phyloP scores from a whole-genome alignment of 1,284 basidiomycete species.

The Volvariella volvacea region DNA sequence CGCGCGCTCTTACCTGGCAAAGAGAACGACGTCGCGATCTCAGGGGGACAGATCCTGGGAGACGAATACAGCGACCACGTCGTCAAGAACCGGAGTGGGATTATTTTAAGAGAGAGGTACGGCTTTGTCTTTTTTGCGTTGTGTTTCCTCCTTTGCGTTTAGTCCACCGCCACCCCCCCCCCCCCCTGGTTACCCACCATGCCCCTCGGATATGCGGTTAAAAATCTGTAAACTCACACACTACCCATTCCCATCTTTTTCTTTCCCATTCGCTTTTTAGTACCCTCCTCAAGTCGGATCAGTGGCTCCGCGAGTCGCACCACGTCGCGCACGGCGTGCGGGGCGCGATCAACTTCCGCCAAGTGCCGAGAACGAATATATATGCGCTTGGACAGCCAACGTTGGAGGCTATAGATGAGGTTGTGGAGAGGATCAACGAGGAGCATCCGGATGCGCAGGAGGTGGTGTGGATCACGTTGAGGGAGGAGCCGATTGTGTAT shows the following conservation, averaged over 20 bases:
- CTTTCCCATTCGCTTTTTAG: too few relatives aligned
- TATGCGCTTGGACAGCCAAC: conserved; percentile 94
- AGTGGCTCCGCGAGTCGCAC: conserved; percentile 75
- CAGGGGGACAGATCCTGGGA: conserved; percentile 82
- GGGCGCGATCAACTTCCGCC: conserved; percentile 93
- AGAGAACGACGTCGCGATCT: conserved; percentile 70
- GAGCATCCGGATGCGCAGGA: conserved; percentile 55
- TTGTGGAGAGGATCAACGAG: conserved; percentile 64
- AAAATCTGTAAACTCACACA: too few relatives aligned
- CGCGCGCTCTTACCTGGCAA: conserved; percentile 54
- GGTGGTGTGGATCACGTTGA: conserved; percentile 88
- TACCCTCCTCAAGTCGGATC: conserved; percentile 86
- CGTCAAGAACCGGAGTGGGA: conserved; percentile 87
- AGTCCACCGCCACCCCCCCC: too few relatives aligned
- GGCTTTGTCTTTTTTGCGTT: conserved; percentile 15
- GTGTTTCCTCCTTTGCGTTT: conserved; percentile 3
- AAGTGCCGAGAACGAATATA: conserved; percentile 77
- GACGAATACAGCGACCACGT: conserved; percentile 95
- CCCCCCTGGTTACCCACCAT: too few relatives aligned
- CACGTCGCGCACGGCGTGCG: conserved; percentile 66
- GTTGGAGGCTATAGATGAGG: conserved; percentile 82
- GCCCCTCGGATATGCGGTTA: too few relatives aligned
- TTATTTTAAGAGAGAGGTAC: conserved; percentile 84
- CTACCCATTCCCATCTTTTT: too few relatives aligned
- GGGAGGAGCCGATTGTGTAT: conserved; percentile 93